phyloP scores from a whole-genome alignment of 192 early-diverging fungal genomes.

The Umbelopsis vinacea region DNA sequence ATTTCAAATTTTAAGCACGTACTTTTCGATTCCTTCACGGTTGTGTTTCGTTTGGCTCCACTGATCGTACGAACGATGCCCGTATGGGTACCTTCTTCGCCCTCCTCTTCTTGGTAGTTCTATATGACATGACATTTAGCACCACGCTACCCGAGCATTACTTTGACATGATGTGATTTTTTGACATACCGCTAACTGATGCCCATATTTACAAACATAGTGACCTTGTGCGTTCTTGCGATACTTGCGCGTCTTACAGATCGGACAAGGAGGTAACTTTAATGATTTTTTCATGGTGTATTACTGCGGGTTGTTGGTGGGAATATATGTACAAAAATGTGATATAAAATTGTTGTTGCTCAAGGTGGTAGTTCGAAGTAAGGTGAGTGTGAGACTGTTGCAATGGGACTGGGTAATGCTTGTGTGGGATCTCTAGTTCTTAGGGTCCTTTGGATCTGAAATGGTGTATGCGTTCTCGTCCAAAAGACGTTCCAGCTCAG shows the following conservation, averaged over 20 bases:
- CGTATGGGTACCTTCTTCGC: not conserved
- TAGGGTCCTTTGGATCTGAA: slow-evolving; percentile 27
- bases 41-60: not conserved
- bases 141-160: not conserved
- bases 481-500: slow-evolving; percentile 70
- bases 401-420: not conserved
- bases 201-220: slow-evolving; percentile 44
- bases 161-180: not conserved
- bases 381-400: too few relatives aligned
- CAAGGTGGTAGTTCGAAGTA: not conserved
- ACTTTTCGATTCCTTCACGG: not conserved
- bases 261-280: slow-evolving; percentile 26
- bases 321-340: slow-evolving; percentile 4
- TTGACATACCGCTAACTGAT: slow-evolving; percentile 34
- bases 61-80: not conserved
- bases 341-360: not conserved
- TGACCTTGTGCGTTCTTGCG: slow-evolving; percentile 8
- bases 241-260: slow-evolving; percentile 31
- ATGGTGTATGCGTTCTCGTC: slow-evolving; percentile 74
- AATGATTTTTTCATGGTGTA: not conserved
- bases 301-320: not conserved
- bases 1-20: not conserved
- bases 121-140: not conserved
- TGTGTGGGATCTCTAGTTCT: slow-evolving; percentile 18
- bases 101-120: slow-evolving; percentile 32